A percentile compares a stretch with the other conserved stretches of the same genome.
Evolutionary conservation across 2,329 filamentous ascomycete species (phyloP).

Genomic region (Fusarium vanettenii): DNA sequence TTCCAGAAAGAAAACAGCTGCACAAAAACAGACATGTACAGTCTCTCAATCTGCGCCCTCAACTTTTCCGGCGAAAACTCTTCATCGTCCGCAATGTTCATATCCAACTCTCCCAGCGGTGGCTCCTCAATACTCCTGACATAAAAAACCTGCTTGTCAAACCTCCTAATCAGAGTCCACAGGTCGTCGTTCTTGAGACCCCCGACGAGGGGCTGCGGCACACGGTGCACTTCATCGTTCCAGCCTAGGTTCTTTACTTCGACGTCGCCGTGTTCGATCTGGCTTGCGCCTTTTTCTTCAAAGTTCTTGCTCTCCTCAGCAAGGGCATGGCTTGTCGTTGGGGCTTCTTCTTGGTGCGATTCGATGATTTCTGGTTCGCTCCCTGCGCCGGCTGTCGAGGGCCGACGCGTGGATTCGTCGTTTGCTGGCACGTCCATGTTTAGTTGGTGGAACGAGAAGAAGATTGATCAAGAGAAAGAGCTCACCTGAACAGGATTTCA

Average conservation of each 20-base stretch:
- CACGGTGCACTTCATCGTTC: constrained; percentile 69
- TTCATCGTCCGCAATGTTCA: constrained; percentile 85
- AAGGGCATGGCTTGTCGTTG: constrained; percentile 52
- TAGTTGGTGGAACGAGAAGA: background rate
- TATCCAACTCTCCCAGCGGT: constrained; percentile 75
- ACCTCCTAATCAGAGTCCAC: constrained; percentile 77
- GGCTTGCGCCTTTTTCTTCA: constrained; percentile 57
- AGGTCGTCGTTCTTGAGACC: constrained; percentile 78
- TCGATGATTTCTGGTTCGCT: constrained; percentile 48
- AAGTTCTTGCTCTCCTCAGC: constrained; percentile 46
- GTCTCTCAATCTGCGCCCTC: constrained; percentile 78
- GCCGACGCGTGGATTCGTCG: constrained; percentile 26
- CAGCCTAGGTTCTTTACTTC: constrained; percentile 77
- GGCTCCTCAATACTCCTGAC: constrained; percentile 71
- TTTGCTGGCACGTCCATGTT: constrained; percentile 17
- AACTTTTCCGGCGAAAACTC: constrained; percentile 89
- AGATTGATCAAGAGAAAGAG: background rate
- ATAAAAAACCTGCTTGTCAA: constrained; percentile 76
- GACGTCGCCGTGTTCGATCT: constrained; percentile 59
- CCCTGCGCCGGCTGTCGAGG: constrained; percentile 21
- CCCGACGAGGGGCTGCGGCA: constrained; percentile 70
- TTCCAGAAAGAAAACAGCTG: constrained; percentile 75
- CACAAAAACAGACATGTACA: constrained; percentile 84
- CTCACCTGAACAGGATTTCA: background rate
- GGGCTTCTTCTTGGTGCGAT: constrained; percentile 42